Percentiles rank a stretch among this genome's conserved stretches.
Conservation (phyloP, 116 monocot genomes). For the Cymodocea nodosa region DNA sequence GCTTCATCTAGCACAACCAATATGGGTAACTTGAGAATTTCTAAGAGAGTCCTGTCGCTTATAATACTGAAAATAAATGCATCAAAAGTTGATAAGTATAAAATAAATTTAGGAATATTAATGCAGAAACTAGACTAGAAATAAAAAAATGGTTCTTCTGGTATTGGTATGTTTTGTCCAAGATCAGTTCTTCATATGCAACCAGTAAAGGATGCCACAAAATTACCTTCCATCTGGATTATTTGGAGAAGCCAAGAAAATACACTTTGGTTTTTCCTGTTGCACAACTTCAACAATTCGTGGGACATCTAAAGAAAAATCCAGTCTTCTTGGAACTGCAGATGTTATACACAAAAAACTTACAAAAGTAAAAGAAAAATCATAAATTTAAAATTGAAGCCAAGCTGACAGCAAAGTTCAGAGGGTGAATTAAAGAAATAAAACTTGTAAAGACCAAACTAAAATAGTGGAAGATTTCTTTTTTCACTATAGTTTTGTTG, state of each 20-base stretch:
- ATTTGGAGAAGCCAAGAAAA: slow-evolving; percentile 93
- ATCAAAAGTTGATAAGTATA: too few species aligned
- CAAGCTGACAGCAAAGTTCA: too few species aligned
- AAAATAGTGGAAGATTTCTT: too few species aligned
- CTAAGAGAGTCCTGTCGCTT: slow-evolving; percentile 61
- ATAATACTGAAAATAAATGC: slow-evolving; percentile 46
- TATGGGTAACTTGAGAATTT: slow-evolving; percentile 70
- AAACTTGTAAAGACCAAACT: too few species aligned
- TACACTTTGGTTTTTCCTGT: slow-evolving; percentile 90
- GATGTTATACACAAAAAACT: not conserved
- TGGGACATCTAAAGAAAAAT: slow-evolving; percentile 73
- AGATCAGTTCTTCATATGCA: too few species aligned
- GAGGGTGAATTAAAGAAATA: too few species aligned
- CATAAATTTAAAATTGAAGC: too few species aligned
- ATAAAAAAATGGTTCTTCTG: too few species aligned
- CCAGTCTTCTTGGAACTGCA: slow-evolving; percentile 71
- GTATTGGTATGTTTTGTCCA: too few species aligned
- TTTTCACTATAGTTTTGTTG: too few species aligned
- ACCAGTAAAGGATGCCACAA: not conserved
- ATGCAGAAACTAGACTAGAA: too few species aligned
- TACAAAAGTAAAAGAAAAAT: not conserved
- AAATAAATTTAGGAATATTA: too few species aligned
- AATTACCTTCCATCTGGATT: slow-evolving; percentile 96
- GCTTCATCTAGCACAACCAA: slow-evolving; percentile 97
- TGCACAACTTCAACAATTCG: slow-evolving; percentile 60